phyloP scores from a whole-genome alignment of 768 basidiomycete species.

The Cystofilobasidium ferigula region DNA sequence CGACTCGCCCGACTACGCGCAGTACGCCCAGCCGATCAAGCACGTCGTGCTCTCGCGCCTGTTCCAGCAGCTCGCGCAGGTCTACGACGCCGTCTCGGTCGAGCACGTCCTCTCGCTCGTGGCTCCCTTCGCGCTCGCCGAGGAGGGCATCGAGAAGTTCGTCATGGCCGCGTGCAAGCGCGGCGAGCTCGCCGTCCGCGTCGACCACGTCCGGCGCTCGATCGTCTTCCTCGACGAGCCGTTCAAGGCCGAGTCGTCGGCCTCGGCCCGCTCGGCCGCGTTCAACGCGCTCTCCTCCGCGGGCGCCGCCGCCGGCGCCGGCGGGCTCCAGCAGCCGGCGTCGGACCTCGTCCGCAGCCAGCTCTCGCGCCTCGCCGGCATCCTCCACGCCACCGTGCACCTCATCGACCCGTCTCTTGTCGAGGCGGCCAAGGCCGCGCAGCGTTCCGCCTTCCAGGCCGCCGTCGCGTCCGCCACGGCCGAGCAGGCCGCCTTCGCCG shows the following conservation, averaged over 20 bases:
- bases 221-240: conserved; percentile 75
- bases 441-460: conserved; percentile 42
- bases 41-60: conserved; percentile 84
- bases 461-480: conserved; percentile 41
- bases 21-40: conserved; percentile 79
- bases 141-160: conserved; percentile 72
- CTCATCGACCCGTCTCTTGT: conserved; percentile 41
- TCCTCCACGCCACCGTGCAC: conserved; percentile 59
- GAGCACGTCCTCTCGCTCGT: conserved; percentile 62
- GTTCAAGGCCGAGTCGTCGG: conserved; percentile 42
- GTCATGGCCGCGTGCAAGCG: conserved; percentile 82
- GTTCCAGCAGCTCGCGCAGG: conserved; percentile 78
- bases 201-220: conserved; percentile 77
- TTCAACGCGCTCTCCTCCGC: conserved; percentile 39
- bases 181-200: conserved; percentile 70
- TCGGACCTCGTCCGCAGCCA: conserved; percentile 65
- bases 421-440: conserved; percentile 51
- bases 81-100: conserved; percentile 79
- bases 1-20: conserved; percentile 48
- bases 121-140: conserved; percentile 57
- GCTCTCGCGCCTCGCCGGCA: conserved; percentile 60
- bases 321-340: conserved; percentile 55
- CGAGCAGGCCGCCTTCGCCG: conserved; percentile 41
- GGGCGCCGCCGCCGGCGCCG: conserved; percentile 28
- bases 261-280: conserved; percentile 29